These are phyloP conservation scores for Fraxinus sp. DNA, from an alignment of 305 asterid species.

Conservation along the genomic window DNA sequence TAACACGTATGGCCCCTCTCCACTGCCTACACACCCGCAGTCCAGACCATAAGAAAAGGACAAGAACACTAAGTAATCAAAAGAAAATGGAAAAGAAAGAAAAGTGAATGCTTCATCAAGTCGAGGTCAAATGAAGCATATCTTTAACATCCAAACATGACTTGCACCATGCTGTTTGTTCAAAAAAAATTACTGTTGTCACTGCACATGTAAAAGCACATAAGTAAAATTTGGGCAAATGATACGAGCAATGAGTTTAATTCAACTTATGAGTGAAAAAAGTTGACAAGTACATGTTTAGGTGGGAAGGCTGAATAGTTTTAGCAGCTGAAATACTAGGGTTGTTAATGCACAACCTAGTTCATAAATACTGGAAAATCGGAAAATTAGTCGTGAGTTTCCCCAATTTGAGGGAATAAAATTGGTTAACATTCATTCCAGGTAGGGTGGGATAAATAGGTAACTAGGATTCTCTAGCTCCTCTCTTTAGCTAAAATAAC, in stretches of 20 bases:
- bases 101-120: neutral
- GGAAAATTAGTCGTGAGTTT: neutral
- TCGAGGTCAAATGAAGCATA: neutral
- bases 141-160: neutral
- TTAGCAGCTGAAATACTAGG: neutral
- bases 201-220: constrained; percentile 1
- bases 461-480: neutral
- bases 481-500: constrained; percentile 11
- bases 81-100: neutral
- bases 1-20: neutral
- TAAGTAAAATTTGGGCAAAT: neutral
- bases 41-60: neutral
- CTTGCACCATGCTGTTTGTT: neutral
- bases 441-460: neutral
- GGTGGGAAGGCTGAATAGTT: neutral
- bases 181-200: neutral
- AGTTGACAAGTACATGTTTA: neutral
- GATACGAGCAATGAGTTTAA: neutral
- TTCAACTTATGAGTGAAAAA: neutral
- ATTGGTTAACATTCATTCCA: neutral
- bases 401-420: constrained; percentile 2
- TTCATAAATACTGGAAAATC: neutral
- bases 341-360: neutral
- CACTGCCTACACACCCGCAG: neutral
- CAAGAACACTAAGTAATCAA: neutral